phyloP scores from a whole-genome alignment of 257 asterid genomes.

The Capsicum baccatum region DNA sequence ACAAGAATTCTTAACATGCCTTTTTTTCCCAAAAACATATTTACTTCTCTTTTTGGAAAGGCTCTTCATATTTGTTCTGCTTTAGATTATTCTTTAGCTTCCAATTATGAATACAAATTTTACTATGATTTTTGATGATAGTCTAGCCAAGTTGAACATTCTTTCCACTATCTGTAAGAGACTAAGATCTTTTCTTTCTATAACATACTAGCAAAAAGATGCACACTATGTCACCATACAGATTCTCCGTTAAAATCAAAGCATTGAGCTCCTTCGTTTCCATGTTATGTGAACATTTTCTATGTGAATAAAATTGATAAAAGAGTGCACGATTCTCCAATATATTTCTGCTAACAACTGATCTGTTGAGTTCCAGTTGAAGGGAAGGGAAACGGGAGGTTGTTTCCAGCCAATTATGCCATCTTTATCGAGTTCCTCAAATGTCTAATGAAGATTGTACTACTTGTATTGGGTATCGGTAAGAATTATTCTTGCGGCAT shows the following conservation, averaged over 20 bases:
- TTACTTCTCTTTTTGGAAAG: background rate
- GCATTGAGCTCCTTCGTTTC: background rate
- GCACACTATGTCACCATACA: background rate
- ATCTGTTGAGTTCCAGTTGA: conserved; percentile 19
- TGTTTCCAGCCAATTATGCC: conserved; percentile 36
- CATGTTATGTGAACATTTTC: background rate
- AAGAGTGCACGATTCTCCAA: background rate
- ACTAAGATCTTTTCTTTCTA: background rate
- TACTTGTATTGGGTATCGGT: conserved; percentile 40
- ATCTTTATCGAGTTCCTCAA: conserved; percentile 28
- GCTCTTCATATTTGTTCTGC: background rate
- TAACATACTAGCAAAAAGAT: background rate
- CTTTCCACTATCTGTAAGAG: background rate
- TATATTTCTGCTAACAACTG: background rate
- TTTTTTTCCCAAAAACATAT: background rate
- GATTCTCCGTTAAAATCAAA: background rate
- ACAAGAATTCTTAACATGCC: too few species aligned
- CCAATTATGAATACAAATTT: background rate
- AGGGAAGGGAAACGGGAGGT: background rate
- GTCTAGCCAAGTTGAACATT: background rate
- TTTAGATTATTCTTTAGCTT: background rate
- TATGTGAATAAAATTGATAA: background rate
- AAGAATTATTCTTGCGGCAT: conserved; percentile 15
- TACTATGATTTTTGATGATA: background rate
- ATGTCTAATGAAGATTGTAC: conserved; percentile 27